A percentile compares a stretch with the other conserved stretches of the same genome.
Conservation (phyloP, 179 eudicot genomes). For the Gypsophila paniculata region DNA sequence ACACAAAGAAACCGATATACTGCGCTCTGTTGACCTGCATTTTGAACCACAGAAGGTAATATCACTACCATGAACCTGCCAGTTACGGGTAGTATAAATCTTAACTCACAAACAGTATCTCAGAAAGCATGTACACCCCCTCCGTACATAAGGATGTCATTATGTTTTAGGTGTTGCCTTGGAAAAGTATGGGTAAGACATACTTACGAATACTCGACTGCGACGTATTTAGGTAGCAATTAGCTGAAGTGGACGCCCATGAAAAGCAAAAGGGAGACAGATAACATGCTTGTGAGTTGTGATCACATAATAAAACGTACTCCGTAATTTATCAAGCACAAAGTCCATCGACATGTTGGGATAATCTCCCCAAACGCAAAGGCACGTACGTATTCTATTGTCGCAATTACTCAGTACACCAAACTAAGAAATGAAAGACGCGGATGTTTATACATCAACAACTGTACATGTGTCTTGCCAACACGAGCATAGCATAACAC, state of each 20-base stretch:
- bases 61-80: constrained; percentile 16
- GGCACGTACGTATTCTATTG: not conserved
- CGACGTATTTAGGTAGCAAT: not conserved
- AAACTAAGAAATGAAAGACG: not conserved
- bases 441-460: not conserved
- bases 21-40: constrained; percentile 23
- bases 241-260: not conserved
- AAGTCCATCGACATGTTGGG: not conserved
- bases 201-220: not conserved
- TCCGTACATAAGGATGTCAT: not conserved
- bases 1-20: too few species aligned
- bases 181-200: not conserved
- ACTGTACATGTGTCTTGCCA: not conserved
- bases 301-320: not conserved
- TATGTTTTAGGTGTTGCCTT: constrained; percentile 1
- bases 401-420: not conserved
- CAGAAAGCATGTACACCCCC: not conserved
- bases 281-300: not conserved
- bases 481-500: not conserved
- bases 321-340: not conserved
- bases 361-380: not conserved
- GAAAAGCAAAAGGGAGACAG: not conserved
- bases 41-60: constrained; percentile 20
- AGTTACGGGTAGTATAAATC: constrained; percentile 6
- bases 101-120: constrained; percentile 13